A percentile compares a stretch with the other conserved stretches of the same genome.
Evolutionary conservation across 2,329 filamentous ascomycete species (phyloP).

Genomic region (Epichloe scottii): DNA sequence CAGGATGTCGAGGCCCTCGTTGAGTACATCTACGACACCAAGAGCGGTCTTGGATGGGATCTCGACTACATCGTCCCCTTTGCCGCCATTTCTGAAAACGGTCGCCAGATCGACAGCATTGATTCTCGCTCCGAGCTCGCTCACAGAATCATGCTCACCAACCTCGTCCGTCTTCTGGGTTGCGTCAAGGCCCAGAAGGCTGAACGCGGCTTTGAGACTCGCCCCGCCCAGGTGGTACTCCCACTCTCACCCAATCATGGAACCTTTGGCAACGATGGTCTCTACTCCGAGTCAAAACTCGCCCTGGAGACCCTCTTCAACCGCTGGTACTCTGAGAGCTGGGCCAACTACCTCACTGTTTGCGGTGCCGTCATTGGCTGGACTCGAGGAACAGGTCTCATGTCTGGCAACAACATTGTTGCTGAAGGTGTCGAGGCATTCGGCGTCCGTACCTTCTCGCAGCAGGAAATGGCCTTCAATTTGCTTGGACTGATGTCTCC

Average conservation of each 20-base stretch:
- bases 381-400: slow-evolving; percentile 96
- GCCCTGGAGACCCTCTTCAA: slow-evolving; percentile 96
- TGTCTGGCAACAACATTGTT: slow-evolving; percentile 96
- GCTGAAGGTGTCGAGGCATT: slow-evolving; percentile 94
- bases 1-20: slow-evolving; percentile 91
- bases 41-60: slow-evolving; percentile 96
- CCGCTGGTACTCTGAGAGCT: slow-evolving; percentile 94
- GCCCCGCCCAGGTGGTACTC: slow-evolving; percentile 90
- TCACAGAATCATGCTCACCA: slow-evolving; percentile 98
- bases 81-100: slow-evolving; percentile 94
- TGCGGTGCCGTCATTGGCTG: slow-evolving; percentile 97
- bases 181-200: slow-evolving; percentile 85
- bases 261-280: slow-evolving; percentile 92
- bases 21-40: slow-evolving; percentile 91
- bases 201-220: slow-evolving; percentile 78
- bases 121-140: slow-evolving; percentile 97
- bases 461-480: slow-evolving; percentile 99
- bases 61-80: slow-evolving; percentile 93
- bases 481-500: slow-evolving; percentile 92
- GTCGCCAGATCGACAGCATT: slow-evolving; percentile 90
- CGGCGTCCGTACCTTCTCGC: slow-evolving; percentile 94
- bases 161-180: slow-evolving; percentile 82
- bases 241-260: slow-evolving; percentile 96
- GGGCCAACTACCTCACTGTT: slow-evolving; percentile 94
- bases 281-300: slow-evolving; percentile 97